Evolutionary conservation across 2,329 filamentous ascomycete genomes (phyloP).

Genomic region (Trichoderma atroviride): DNA sequence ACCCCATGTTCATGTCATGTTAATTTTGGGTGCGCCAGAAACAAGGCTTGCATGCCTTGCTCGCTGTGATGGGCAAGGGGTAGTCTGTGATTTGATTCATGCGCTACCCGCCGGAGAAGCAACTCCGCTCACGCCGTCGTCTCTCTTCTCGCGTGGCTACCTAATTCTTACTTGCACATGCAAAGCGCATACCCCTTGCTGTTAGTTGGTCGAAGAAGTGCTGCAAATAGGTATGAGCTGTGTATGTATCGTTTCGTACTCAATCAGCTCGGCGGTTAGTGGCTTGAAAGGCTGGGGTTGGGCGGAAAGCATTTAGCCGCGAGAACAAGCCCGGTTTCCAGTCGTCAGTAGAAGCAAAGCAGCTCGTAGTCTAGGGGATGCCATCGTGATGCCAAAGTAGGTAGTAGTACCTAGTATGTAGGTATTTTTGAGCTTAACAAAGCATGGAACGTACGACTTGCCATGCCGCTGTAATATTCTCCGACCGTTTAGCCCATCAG

Average conservation of each 20-base stretch:
- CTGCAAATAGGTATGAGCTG: background rate
- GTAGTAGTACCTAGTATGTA: background rate
- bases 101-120: background rate
- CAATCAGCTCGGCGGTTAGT: background rate
- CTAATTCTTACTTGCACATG: background rate
- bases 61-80: background rate
- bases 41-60: conserved; percentile 3
- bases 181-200: background rate
- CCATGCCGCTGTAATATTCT: background rate
- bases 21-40: background rate
- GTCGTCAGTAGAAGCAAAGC: background rate
- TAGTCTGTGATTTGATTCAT: conserved; percentile 12
- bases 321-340: background rate
- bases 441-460: background rate
- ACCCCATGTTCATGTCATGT: background rate
- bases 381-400: background rate
- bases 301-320: background rate
- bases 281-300: background rate
- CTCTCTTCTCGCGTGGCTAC: background rate
- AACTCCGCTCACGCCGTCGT: conserved; percentile 1
- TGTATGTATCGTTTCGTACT: background rate
- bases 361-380: background rate
- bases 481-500: background rate
- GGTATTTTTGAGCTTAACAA: background rate
- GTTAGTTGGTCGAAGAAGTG: background rate